A percentile compares a stretch with the other conserved stretches of the same genome.
Conservation (phyloP, 345 rosid species). For the Leavenworthia alabamica region DNA sequence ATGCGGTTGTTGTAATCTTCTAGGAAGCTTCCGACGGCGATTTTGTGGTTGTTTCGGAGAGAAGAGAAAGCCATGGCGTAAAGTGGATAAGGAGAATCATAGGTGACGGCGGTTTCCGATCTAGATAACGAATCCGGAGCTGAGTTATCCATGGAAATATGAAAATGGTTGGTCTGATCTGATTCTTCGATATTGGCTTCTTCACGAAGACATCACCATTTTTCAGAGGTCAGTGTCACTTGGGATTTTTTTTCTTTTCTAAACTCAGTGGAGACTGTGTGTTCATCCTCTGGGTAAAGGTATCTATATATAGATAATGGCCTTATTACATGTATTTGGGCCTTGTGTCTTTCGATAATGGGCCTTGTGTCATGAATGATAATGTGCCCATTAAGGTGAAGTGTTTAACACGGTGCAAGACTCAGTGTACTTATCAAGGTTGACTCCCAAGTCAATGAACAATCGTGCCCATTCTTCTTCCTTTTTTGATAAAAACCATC, state of each 20-base stretch:
- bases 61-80: conserved; percentile 85
- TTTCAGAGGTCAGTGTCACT: conserved; percentile 13
- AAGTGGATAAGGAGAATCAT: conserved; percentile 75
- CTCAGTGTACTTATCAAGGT: conserved; percentile 2
- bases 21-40: conserved; percentile 86
- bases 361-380: too few relatives aligned
- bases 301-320: too few relatives aligned
- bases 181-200: background rate
- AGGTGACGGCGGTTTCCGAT: conserved; percentile 73
- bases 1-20: conserved; percentile 81
- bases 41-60: conserved; percentile 38
- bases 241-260: too few relatives aligned
- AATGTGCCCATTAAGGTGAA: background rate
- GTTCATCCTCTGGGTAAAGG: background rate
- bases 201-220: background rate
- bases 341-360: too few relatives aligned
- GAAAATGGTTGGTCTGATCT: background rate
- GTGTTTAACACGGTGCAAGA: background rate
- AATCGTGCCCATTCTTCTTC: background rate
- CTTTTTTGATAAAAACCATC: background rate
- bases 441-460: conserved; percentile 5
- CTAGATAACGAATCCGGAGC: conserved; percentile 65
- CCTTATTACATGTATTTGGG: too few relatives aligned
- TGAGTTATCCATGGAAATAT: conserved; percentile 59
- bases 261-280: conserved; percentile 1